Evolutionary conservation across 1,284 basidiomycete species (phyloP).

Genomic region (Trichosporon faecale): DNA sequence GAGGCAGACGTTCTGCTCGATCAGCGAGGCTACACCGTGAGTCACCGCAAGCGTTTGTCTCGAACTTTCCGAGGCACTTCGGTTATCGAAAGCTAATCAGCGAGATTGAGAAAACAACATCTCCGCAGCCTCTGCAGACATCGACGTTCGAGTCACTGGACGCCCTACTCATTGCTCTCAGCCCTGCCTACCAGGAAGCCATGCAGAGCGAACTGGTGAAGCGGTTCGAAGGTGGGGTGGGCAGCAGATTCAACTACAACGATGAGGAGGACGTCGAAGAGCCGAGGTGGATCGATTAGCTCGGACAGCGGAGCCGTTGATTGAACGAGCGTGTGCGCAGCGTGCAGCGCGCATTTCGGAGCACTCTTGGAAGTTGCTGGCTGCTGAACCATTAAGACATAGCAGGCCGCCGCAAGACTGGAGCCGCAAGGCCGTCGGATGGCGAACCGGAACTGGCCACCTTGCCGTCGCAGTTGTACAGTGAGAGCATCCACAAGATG

Average conservation of each 20-base stretch:
- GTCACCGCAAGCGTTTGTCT: constrained; percentile 13
- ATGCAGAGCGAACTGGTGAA: constrained; percentile 40
- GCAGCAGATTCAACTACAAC: constrained; percentile 14
- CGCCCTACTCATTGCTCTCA: constrained; percentile 41
- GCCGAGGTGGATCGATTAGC: constrained; percentile 26
- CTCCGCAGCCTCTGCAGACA: constrained; percentile 12
- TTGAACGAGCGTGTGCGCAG: too few relatives aligned
- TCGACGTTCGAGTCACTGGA: constrained; percentile 43
- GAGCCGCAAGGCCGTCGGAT: too few relatives aligned
- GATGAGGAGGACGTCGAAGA: constrained; percentile 17
- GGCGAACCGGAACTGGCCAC: too few relatives aligned
- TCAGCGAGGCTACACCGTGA: constrained; percentile 41
- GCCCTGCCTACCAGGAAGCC: constrained; percentile 37
- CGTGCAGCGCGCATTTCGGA: too few relatives aligned
- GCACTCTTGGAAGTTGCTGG: too few relatives aligned
- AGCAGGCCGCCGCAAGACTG: too few relatives aligned
- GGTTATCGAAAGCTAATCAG: not conserved
- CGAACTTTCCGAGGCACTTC: not conserved
- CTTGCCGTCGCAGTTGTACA: too few relatives aligned
- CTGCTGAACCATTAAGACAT: too few relatives aligned
- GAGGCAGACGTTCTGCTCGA: constrained; percentile 31
- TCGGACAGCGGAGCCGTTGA: too few relatives aligned
- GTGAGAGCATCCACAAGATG: too few relatives aligned
- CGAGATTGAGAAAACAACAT: constrained; percentile 21
- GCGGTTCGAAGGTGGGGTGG: constrained; percentile 30